Conservation (phyloP, 176 grass and related monocot species). For the Musa itinerans region DNA sequence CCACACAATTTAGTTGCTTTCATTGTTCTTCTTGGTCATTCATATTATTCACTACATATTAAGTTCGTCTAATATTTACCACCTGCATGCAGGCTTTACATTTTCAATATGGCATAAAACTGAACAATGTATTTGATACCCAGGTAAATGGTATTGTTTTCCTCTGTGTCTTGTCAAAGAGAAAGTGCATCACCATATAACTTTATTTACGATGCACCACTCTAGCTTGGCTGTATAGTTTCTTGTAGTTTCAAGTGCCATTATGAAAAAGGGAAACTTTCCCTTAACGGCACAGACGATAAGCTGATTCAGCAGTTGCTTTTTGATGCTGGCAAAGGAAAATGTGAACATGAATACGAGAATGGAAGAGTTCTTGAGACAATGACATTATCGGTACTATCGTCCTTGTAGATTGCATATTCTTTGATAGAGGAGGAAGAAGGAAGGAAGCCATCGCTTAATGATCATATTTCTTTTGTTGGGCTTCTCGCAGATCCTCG, state of each 20-base stretch:
- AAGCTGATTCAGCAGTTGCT: slow-evolving; percentile 1
- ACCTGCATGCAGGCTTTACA: slow-evolving; percentile 68
- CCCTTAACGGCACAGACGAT: background rate
- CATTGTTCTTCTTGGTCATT: background rate
- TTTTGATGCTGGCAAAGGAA: slow-evolving; percentile 14
- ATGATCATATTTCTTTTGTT: slow-evolving; percentile 91
- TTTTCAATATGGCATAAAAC: slow-evolving; percentile 96
- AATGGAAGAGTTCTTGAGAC: slow-evolving; percentile 18
- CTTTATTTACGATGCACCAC: background rate
- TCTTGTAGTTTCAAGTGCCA: background rate
- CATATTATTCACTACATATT: background rate
- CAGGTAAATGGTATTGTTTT: slow-evolving; percentile 43
- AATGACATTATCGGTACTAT: slow-evolving; percentile 20
- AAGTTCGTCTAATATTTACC: background rate
- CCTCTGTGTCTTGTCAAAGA: background rate
- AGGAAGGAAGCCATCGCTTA: slow-evolving; percentile 49
- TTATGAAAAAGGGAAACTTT: background rate
- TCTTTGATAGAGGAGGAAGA: slow-evolving; percentile 83
- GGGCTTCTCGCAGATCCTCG: slow-evolving; percentile 84
- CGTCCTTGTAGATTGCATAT: slow-evolving; percentile 73
- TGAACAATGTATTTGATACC: slow-evolving; percentile 92
- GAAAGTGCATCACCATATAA: background rate
- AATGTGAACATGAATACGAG: slow-evolving; percentile 10
- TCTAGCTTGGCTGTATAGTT: background rate
- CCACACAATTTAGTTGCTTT: slow-evolving; percentile 7